Evolutionary conservation across 2,329 filamentous ascomycete genomes (phyloP).

Genomic region (Clonostachys chloroleuca): DNA sequence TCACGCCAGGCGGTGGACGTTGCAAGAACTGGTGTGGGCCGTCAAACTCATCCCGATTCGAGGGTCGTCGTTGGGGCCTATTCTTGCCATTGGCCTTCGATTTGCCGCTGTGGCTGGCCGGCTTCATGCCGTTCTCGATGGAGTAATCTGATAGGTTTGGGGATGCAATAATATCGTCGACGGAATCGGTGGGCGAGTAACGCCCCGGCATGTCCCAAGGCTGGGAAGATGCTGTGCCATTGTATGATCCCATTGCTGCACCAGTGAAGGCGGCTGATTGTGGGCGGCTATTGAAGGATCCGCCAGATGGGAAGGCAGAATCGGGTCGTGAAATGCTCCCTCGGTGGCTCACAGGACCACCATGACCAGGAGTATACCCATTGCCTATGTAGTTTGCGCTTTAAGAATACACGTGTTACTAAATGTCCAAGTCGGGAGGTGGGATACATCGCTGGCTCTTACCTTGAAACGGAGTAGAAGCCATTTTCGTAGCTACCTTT

Average conservation of each 20-base stretch:
- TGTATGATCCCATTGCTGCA: conserved; percentile 24
- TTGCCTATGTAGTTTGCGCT: no score
- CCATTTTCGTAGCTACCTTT: conserved; percentile 24
- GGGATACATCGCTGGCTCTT: conserved; percentile 13
- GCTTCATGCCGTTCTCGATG: conserved; percentile 42
- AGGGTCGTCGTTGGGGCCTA: conserved; percentile 62
- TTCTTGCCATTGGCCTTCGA: conserved; percentile 36
- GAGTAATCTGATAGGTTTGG: conserved; percentile 58
- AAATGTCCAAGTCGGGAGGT: no score
- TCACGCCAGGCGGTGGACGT: conserved; percentile 63
- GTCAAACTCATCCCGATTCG: conserved; percentile 85
- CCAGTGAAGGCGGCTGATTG: neutral
- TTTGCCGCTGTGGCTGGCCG: conserved; percentile 16
- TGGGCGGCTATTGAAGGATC: neutral
- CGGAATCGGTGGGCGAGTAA: conserved; percentile 53
- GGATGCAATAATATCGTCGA: conserved; percentile 54
- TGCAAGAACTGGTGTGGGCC: conserved; percentile 80
- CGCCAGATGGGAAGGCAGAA: conserved; percentile 1
- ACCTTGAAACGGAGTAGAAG: conserved; percentile 30
- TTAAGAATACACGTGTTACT: no score
- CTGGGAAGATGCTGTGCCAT: conserved; percentile 28
- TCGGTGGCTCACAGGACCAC: no score
- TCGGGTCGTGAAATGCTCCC: conserved; percentile 7
- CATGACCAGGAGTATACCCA: no score
- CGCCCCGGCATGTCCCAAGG: conserved; percentile 43